Percentiles rank a stretch among this genome's conserved stretches.
Conservation (phyloP, 176 grass and related monocot species). For the Carex kokanica region DNA sequence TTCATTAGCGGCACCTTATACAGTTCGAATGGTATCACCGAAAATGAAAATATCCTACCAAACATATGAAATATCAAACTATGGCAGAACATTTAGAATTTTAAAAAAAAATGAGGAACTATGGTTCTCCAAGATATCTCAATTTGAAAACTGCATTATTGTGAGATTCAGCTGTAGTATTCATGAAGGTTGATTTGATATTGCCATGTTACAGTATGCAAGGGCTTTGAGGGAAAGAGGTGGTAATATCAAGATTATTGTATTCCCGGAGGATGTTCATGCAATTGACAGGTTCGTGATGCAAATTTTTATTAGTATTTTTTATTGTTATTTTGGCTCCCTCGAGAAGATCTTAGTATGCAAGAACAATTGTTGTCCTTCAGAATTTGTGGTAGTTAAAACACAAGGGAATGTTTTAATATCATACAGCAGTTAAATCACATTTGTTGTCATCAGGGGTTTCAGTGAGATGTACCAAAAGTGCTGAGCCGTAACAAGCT, state of each 20-base stretch:
- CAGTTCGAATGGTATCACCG: not conserved
- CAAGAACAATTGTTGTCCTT: not conserved
- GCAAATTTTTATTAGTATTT: not conserved
- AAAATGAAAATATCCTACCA: not conserved
- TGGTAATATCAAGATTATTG: constrained; percentile 60
- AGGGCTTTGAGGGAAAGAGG: constrained; percentile 84
- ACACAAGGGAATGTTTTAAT: not conserved
- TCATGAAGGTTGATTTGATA: not conserved
- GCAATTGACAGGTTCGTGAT: constrained; percentile 73
- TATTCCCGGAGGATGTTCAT: constrained; percentile 92
- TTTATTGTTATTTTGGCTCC: not conserved
- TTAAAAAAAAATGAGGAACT: not conserved
- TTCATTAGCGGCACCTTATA: not conserved
- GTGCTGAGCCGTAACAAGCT: not conserved
- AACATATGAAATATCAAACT: not conserved
- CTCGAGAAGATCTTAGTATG: not conserved
- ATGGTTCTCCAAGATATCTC: not conserved
- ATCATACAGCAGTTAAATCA: not conserved
- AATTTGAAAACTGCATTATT: not conserved
- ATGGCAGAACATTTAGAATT: not conserved
- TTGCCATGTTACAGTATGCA: constrained; percentile 34
- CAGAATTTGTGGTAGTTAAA: not conserved
- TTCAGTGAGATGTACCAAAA: not conserved
- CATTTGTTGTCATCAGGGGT: not conserved
- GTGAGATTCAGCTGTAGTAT: not conserved